These are phyloP conservation scores for Pezicula carpinea DNA, from an alignment of 2,329 filamentous ascomycete genomes.

Conservation along the genomic window DNA sequence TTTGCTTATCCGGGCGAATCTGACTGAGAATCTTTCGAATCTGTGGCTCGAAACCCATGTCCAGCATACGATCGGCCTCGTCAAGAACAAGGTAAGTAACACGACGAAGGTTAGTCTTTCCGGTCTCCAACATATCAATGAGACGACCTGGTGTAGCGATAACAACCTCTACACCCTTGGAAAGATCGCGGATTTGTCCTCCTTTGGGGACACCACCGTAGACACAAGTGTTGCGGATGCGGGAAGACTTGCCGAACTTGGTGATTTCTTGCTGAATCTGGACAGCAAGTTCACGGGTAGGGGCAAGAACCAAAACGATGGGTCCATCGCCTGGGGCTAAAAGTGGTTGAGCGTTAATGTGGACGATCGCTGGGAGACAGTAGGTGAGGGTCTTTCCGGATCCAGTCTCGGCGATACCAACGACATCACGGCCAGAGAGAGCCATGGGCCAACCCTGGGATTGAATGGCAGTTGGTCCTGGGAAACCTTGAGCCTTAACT, in stretches of 20 bases:
- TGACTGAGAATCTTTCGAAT: constrained; percentile 98
- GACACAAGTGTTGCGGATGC: constrained; percentile 97
- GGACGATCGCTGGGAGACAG: constrained; percentile 95
- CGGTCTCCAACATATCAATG: constrained; percentile 97
- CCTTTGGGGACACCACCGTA: constrained; percentile 99
- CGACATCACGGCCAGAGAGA: constrained; percentile 93
- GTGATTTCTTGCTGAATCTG: constrained; percentile 98
- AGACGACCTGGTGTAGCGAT: constrained; percentile 97
- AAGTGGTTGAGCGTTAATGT: constrained; percentile 98
- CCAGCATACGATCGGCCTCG: constrained; percentile 98
- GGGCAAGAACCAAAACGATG: constrained; percentile 92
- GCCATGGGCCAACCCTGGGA: constrained; percentile 99
- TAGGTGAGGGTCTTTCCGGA: constrained; percentile 99
- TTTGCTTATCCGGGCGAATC: constrained; percentile 97
- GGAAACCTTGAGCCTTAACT: constrained; percentile 96
- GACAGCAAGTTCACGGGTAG: constrained; percentile 94
- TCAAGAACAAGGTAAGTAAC: constrained; percentile 98
- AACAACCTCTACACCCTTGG: constrained; percentile 94
- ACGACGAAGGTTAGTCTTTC: constrained; percentile 95
- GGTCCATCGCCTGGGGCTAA: constrained; percentile 92
- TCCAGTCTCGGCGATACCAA: constrained; percentile 98
- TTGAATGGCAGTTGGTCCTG: constrained; percentile 90
- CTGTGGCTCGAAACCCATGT: constrained; percentile 99
- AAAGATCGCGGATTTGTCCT: constrained; percentile 90
- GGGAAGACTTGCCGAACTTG: constrained; percentile 96